A percentile compares a stretch with the other conserved stretches of the same genome.
Evolutionary conservation across 2,329 filamentous ascomycete genomes (phyloP).

Genomic region (Alternaria metachromatica): DNA sequence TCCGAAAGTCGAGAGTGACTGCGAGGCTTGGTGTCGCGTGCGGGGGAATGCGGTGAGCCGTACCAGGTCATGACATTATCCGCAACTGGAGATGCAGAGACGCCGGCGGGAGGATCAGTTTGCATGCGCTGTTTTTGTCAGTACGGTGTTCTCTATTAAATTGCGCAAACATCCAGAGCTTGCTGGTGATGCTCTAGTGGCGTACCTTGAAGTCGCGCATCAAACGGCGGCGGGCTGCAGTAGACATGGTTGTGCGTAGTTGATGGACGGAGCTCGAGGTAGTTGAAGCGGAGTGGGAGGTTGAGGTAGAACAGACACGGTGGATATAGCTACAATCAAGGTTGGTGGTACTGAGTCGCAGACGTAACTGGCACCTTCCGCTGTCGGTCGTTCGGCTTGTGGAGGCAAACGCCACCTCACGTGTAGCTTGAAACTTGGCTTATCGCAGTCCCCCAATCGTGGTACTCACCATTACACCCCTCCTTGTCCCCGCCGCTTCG

Average conservation of each 20-base stretch:
- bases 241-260: constrained; percentile 70
- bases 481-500: not conserved
- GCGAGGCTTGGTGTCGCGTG: constrained; percentile 33
- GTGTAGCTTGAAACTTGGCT: constrained; percentile 11
- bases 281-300: not conserved
- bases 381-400: constrained; percentile 8
- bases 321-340: not conserved
- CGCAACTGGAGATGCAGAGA: constrained; percentile 93
- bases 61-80: constrained; percentile 98
- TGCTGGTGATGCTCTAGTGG: constrained; percentile 24
- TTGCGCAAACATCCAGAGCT: constrained; percentile 1
- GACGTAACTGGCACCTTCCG: constrained; percentile 12
- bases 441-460: constrained; percentile 5
- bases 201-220: constrained; percentile 99
- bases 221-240: constrained; percentile 89
- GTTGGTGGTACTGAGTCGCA: constrained; percentile 15
- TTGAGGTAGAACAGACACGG: not conserved
- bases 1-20: not conserved
- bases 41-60: constrained; percentile 31
- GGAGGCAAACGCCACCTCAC: constrained; percentile 23
- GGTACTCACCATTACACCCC: not conserved
- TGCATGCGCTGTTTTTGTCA: constrained; percentile 81
- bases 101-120: constrained; percentile 94
- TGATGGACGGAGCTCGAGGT: not conserved
- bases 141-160: constrained; percentile 13